Evolutionary conservation across 768 basidiomycete species (phyloP), one percentile per base, ranked within the genome.

Genomic region (Pisolithus sp.): DNA sequence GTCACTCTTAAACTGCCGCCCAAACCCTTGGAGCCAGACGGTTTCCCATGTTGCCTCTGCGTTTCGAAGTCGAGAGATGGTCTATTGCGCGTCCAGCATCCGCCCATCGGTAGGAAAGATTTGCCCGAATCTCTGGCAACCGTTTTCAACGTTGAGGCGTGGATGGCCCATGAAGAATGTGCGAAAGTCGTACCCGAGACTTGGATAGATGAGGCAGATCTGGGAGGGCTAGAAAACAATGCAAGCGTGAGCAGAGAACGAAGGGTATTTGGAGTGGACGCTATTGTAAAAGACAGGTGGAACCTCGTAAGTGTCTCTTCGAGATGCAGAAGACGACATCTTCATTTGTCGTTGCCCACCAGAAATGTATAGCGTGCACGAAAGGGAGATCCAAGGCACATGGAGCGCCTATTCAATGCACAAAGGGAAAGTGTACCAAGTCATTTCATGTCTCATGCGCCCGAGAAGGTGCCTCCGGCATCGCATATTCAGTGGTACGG

Each of bases 361-460:
- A 97, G 93, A 96, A 95, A 86, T 99, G 95, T 66, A 78, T 83
- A 7, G 80, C 83, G 0, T 97, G 94, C 64, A 74, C 77, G n/a
- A 90, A 84, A 65, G 76, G 71, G 40, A 76, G 76, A 31, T 67
- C 73, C 10, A 89, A 85, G 60, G 73, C 71, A 0, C 90, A 89
- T 54, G 90, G 86, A 17, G 89, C 86, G 1, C 86, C 86, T 23
- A 83, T 96, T 23, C 94, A 97, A 63, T 97, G 94, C 64, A 89
- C 90, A 15, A 91, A 89, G 67, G 93, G 93, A 42, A 95, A 93
- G 70, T 97, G 94, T 60, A 77, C 89, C 10, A 89, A 88, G 63
- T 89, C 94, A 0, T 96, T 92, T 71, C 95, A 98, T 62, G 86
- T 96, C 26, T 86, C 84, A 3, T 99, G 96, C 66, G 95, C 96